Evolutionary conservation across 2,329 filamentous ascomycete species (phyloP).

Genomic region (Amphichorda felina): DNA sequence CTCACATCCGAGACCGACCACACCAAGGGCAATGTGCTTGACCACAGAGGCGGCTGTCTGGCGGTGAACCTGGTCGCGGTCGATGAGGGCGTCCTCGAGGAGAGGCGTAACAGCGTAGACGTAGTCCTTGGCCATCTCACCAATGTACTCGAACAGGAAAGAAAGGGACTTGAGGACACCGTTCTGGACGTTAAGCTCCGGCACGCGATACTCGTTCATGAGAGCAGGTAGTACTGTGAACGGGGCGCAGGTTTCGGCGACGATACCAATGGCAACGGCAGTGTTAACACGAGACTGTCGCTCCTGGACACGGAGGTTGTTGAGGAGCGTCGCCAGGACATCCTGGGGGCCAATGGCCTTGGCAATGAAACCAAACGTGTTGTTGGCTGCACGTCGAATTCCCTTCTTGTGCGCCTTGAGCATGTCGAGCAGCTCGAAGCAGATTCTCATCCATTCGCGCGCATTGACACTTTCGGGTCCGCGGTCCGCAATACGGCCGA

Average conservation of each 20-base stretch:
- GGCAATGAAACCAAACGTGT: conserved; percentile 98
- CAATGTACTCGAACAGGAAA: conserved; percentile 98
- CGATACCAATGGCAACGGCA: conserved; percentile 94
- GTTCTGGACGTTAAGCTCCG: conserved; percentile 97
- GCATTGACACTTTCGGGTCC: conserved; percentile 95
- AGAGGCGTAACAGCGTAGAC: conserved; percentile 95
- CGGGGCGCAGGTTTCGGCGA: conserved; percentile 94
- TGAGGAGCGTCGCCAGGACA: conserved; percentile 86
- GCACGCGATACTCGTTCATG: conserved; percentile 99
- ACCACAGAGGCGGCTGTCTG: conserved; percentile 95
- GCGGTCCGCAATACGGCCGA: conserved; percentile 93
- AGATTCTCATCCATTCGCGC: conserved; percentile 99
- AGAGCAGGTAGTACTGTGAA: conserved; percentile 97
- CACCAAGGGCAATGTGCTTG: conserved; percentile 93
- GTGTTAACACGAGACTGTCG: conserved; percentile 98
- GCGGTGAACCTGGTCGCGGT: conserved; percentile 93
- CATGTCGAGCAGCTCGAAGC: conserved; percentile 98
- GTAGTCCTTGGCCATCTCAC: conserved; percentile 99
- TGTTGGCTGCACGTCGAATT: conserved; percentile 94
- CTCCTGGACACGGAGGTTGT: conserved; percentile 94
- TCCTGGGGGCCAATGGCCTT: conserved; percentile 98
- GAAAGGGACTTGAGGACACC: conserved; percentile 94
- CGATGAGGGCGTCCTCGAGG: conserved; percentile 92
- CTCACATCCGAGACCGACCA: conserved; percentile 95
- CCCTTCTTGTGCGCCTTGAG: conserved; percentile 99